These are phyloP conservation scores for Durusdinium trenchii DNA, from an alignment of 73 alveolate species.

Conservation along the genomic window DNA sequence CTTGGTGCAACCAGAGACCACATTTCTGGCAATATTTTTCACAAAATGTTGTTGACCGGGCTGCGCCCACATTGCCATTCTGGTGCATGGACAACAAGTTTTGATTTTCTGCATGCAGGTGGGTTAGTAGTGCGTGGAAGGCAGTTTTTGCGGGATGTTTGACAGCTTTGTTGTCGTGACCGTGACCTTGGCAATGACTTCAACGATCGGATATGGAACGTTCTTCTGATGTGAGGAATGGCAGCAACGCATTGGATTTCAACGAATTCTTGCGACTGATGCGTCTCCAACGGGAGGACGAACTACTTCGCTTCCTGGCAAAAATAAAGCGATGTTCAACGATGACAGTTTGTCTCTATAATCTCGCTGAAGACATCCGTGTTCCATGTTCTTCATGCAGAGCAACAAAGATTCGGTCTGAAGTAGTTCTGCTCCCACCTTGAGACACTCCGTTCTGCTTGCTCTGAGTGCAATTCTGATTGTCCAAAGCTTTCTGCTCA, in stretches of 20 bases:
- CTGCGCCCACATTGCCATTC: too few relatives aligned
- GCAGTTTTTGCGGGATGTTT: too few relatives aligned
- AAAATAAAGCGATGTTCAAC: background rate
- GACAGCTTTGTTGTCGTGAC: too few relatives aligned
- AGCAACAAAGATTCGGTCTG: background rate
- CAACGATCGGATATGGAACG: background rate
- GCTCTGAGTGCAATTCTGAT: background rate
- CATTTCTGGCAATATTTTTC: too few relatives aligned
- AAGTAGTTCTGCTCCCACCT: background rate
- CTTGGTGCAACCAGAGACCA: too few relatives aligned
- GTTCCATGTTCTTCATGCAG: background rate
- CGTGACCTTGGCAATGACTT: background rate
- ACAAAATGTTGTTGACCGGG: too few relatives aligned
- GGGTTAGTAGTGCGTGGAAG: too few relatives aligned
- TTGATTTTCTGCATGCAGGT: too few relatives aligned
- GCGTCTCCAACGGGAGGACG: constrained; percentile 92
- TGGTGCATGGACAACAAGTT: too few relatives aligned
- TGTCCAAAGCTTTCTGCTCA: too few relatives aligned
- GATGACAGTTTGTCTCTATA: background rate
- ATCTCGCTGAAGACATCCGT: too few relatives aligned
- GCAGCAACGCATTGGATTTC: constrained; percentile 91
- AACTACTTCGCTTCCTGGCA: constrained; percentile 17
- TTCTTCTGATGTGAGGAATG: constrained; percentile 11
- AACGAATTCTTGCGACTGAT: constrained; percentile 83
- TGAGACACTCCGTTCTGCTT: background rate